Base-by-base conservation (phyloP, 441 rosid species). In the Adansonia rubrostipa region DNA sequence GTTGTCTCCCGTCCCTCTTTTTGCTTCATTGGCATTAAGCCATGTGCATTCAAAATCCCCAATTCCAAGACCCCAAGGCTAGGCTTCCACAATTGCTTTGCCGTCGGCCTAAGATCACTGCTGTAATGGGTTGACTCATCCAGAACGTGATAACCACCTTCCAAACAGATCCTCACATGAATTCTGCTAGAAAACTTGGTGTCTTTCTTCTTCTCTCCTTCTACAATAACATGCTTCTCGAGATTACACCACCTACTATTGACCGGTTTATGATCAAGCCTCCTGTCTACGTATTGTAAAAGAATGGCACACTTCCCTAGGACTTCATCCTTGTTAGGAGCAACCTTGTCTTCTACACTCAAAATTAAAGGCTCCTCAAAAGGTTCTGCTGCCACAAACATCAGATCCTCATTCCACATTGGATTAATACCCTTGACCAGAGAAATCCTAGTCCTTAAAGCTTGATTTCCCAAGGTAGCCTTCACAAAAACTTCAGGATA, bases 51-150 rank as follows among this genome's bases (percentile, higher is more conserved):
- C 20, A 92, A 86, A 82, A 96, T 86, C 40, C 99, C 99, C 65
- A 96, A 15, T 72, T 96, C 99, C 66, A 96, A 83, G 9, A 96
- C 94, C 54, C 99, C 99, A 14, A 96, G 92, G 87, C 81, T 89
- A 33, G 86, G 79, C 86, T 92, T 96, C 99, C 99, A 96, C 8
- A 96, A 85, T 76, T 88, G 99, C 77, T 92, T 96, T 0, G 96
- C 98, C 0, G 99, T 94, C 3, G 99, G 99, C 56, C 97, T 90
- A 74, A 92, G 97, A 82, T 96, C 99, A 62, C 99, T 96, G 28
- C 97, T 96, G 81, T 96, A 92, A 85, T 92, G 98, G 0, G 99
- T 94, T 28, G 98, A 94, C 84, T 96, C 99, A 67, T 96, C 98
- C 60, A 96, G 85, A 61, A 96, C 98, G 66, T 96, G 99, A 76